Evolutionary conservation across 2,329 filamentous ascomycete genomes (phyloP), one percentile per base, ranked within the genome.

Genomic region (Cordyceps farinosa): DNA sequence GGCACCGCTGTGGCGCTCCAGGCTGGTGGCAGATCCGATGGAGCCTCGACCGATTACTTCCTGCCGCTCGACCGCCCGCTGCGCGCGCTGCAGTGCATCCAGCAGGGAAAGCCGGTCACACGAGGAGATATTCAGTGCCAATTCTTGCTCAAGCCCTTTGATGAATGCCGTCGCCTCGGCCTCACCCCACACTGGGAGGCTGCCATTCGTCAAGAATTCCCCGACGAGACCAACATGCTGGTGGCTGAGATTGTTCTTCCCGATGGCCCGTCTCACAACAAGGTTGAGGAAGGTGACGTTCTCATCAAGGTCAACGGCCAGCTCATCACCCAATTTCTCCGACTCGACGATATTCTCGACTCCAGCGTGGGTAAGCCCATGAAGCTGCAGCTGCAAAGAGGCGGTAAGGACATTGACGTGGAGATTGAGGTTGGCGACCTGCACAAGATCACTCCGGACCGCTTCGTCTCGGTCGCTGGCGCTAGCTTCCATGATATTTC

Each of bases 51-150:
- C 27, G 95, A 99, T 75, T 99, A 99, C 76, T 98, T 99, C 77
- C 81, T 99, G 5, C 95, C 95, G 1, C 82, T 99, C 15, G 94
- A 99, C 74, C 89, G 95, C 63, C 95, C 96, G 0, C 78, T 94
- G 47, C 87, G 95, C 66, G 95, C 95, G 1, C 81, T 99, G 61
- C 85, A 92, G 72, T 96, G 92, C 71, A 89, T 99, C 62, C 92
- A 90, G 73, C 82, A 88, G 67, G 88, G 86, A 40, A 84, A 88
- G 69, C 84, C 84, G 2, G 88, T 99, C 59, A 87, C 89, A n/a
- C 85, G 95, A 69, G 95, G 95, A 54, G 96, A 95, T n/a, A 96
- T 99, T 56, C 95, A 99, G 77, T 96, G 92, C 66, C 95, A 99
- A 74, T 99, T 96, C 84, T 84, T 98, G 60, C 84, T 99, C 66